These are phyloP conservation scores for Globisporangium irregulare DNA, from an alignment of 352 stramenopile genomes.

Conservation along the genomic window DNA sequence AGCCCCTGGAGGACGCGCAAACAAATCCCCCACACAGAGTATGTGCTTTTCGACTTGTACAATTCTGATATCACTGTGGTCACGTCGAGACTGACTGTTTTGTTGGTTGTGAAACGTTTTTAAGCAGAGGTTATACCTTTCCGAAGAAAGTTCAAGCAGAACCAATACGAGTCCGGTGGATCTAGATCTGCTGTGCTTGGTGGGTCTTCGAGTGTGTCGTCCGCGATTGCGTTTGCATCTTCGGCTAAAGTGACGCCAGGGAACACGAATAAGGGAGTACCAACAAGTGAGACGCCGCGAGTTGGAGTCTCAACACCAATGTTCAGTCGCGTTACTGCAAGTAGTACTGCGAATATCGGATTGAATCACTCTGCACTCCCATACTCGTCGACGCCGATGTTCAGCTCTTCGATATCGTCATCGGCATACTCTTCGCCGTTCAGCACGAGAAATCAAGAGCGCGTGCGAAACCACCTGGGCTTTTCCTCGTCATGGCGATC, in stretches of 20 bases:
- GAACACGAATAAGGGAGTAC: neutral
- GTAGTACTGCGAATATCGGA: neutral
- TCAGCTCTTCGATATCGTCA: slow-evolving; percentile 8
- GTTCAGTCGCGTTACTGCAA: neutral
- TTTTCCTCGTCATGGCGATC: slow-evolving; percentile 19
- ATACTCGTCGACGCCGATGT: slow-evolving; percentile 14
- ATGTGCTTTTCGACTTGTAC: neutral
- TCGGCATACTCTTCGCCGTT: slow-evolving; percentile 7
- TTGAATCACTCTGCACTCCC: neutral
- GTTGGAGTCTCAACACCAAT: neutral
- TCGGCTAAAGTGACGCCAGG: neutral
- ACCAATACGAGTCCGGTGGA: neutral
- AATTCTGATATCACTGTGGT: too few relatives aligned
- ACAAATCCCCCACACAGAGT: slow-evolving; percentile 13
- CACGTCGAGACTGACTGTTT: neutral
- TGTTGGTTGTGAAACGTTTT: neutral
- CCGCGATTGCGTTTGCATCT: neutral
- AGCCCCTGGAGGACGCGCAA: neutral
- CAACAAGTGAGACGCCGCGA: neutral
- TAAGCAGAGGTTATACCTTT: slow-evolving; percentile 6
- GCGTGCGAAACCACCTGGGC: slow-evolving; percentile 4
- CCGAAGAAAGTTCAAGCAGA: slow-evolving; percentile 10
- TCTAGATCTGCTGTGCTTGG: neutral
- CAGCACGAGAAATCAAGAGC: slow-evolving; percentile 8
- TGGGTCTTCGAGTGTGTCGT: neutral